Base-by-base conservation (phyloP, 352 stramenopile species). In the Pythium insidiosum region DNA sequence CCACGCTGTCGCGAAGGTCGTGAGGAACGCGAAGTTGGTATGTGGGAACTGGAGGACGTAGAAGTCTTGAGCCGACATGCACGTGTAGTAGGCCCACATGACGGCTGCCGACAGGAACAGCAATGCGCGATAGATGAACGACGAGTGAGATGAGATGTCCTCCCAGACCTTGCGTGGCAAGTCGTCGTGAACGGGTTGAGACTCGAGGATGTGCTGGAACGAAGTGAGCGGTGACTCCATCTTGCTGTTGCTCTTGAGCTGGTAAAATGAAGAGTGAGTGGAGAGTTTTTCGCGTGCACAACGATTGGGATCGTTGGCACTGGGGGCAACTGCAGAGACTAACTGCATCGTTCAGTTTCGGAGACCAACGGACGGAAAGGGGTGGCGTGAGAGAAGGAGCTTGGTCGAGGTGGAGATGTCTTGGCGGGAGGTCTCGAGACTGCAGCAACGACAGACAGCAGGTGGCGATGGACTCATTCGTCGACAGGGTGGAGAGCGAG, bases 21-120 rank as follows among this genome's bases (percentile, higher is more conserved):
- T 86, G 11, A 88, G 54, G 61, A 86, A 86, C 13, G 68, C 68
- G 45, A 88, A 88, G 29, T 72, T 45, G 36, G 83, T 61, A 16
- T 69, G 39, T 1, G 73, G 58, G 53, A 84, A 88, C 38, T 65
- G 38, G 11, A 59, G 41, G 22, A 38, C 46, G 51, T 86, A 84
- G 39, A 79, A 88, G 42, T 83, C 63, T 18, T 86, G 70, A 0
- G 70, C 70, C 37, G 70, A 84, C 31, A 88, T 53, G 38, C 73
- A 88, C 57, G 70, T 84, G 50, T 83, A 84, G 60, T 79, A 86
- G 12, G 70, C 68, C 73, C 76, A 88, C 21, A 88, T 57, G 23
- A 84, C 71, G 2, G 76, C 74, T n/a, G 58, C 71, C 35, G 83
- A 83, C 4, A 88, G 53, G 57, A 85, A 88, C 56, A 78, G 71